Evolutionary conservation across 352 stramenopile genomes (phyloP).

Genomic region (Aphanomyces invadans): DNA sequence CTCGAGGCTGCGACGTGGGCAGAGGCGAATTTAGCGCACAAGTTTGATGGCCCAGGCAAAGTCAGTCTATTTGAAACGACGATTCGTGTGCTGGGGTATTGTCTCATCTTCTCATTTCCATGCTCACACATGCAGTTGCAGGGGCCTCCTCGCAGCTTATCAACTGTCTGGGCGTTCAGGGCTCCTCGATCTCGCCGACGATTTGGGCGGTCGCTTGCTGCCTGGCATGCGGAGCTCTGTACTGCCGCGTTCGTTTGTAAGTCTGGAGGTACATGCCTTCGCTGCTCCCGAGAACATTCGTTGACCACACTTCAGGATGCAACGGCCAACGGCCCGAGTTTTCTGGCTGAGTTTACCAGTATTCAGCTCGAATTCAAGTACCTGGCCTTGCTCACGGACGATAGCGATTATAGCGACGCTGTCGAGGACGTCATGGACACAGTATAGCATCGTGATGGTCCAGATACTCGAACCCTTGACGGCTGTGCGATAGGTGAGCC

Average conservation of each 20-base stretch:
- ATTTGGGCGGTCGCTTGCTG: slow-evolving; percentile 35
- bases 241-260: slow-evolving; percentile 5
- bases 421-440: slow-evolving; percentile 62
- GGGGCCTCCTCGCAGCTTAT: slow-evolving; percentile 56
- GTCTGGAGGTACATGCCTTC: not conserved
- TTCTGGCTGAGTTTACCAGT: slow-evolving; percentile 55
- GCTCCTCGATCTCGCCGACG: slow-evolving; percentile 48
- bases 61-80: slow-evolving; percentile 79
- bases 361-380: slow-evolving; percentile 83
- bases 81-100: slow-evolving; percentile 53
- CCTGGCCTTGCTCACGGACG: slow-evolving; percentile 47
- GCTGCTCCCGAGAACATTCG: no score
- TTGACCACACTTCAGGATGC: not conserved
- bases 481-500: not conserved
- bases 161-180: slow-evolving; percentile 52
- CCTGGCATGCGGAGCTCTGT: slow-evolving; percentile 1
- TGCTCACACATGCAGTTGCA: not conserved
- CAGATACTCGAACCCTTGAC: not conserved
- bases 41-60: slow-evolving; percentile 53
- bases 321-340: slow-evolving; percentile 25
- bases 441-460: slow-evolving; percentile 28
- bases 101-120: not conserved
- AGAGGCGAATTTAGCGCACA: slow-evolving; percentile 47
- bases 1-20: slow-evolving; percentile 60
- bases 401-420: slow-evolving; percentile 52